Base-by-base conservation (phyloP, 1,139 yeast genomes). In the Candida tropicalis region DNA sequence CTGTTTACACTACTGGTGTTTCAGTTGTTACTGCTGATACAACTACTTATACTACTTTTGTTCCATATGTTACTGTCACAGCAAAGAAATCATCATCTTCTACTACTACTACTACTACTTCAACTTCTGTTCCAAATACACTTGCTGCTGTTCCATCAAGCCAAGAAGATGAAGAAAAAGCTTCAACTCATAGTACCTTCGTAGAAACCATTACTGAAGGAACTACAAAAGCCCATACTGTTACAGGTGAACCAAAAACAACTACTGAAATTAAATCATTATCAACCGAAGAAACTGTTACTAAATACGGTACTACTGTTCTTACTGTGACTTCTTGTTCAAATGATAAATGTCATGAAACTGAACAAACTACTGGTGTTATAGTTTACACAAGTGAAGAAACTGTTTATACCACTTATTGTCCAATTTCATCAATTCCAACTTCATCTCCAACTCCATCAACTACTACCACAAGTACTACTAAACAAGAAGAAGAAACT, bases 361-460 rank as follows among this genome's bases (percentile, higher is more conserved):
- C 54, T 33, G 60, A 66, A 5, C 55, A 54, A 40, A 68, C 77
- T 40, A 69, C 77, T 27, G 74, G 74, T 49, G 50, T 70, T 27
- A 62, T 70, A 37, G 57, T 65, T 33, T 56, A 63, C 43, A 68
- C 70, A 39, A 52, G 57, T 38, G 53, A 51, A 25, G 42, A 49
- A 12, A 59, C 61, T 16, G 39, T 51, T 25, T 55, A 51, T 54
- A 58, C 55, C 35, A 55, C 60, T 23, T 54, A 53, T 46, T 55
- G 58, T 47, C 59, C 60, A 50, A 45, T 55, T 13, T 31, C 57
- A 20, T 29, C 38, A 8, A 27, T 37, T 13, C 20, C 40, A 7
- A 8, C 37, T 17, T n/a, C 32, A 35, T 38, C 26, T 35, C 44
- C 39, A 33, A 38, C 35, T 12, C 15, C 41, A 9, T 15, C 43